Conservation (phyloP, 1,284 basidiomycete species). For the Cutaneotrichosporon sp. region DNA sequence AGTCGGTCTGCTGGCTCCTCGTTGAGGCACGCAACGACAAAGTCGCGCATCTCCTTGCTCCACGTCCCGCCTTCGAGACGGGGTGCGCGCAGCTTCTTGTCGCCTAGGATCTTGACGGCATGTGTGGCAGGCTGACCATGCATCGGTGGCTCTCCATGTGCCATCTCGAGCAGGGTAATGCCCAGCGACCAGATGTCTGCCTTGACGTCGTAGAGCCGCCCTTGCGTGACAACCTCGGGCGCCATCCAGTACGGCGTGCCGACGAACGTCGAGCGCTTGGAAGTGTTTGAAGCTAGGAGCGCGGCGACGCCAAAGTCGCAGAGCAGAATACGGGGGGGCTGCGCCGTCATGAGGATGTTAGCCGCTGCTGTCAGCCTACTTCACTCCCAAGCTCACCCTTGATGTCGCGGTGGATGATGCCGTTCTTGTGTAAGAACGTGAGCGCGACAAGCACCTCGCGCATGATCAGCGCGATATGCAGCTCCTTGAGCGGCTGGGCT, state of each 20-base stretch:
- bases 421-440: slow-evolving; percentile 83
- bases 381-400: slow-evolving; percentile 59
- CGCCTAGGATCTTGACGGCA: slow-evolving; percentile 87
- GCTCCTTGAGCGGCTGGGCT: slow-evolving; percentile 81
- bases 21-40: slow-evolving; percentile 79
- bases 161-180: slow-evolving; percentile 92
- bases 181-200: slow-evolving; percentile 97
- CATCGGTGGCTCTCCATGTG: slow-evolving; percentile 58
- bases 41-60: slow-evolving; percentile 82
- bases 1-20: slow-evolving; percentile 78
- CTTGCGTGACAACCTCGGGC: slow-evolving; percentile 87
- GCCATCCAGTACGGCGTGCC: slow-evolving; percentile 99
- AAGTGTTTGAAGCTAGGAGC: slow-evolving; percentile 76
- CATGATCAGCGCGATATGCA: slow-evolving; percentile 81
- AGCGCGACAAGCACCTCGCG: slow-evolving; percentile 86
- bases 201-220: slow-evolving; percentile 87
- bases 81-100: slow-evolving; percentile 63
- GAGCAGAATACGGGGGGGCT: slow-evolving; percentile 79
- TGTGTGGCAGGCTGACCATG: slow-evolving; percentile 83
- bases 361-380: slow-evolving; percentile 60
- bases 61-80: slow-evolving; percentile 73
- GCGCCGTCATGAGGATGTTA: slow-evolving; percentile 83
- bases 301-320: slow-evolving; percentile 98
- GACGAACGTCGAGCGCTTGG: slow-evolving; percentile 90
- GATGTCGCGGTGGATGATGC: slow-evolving; percentile 95